A percentile compares a stretch with the other conserved stretches of the same genome.
phyloP scores from a whole-genome alignment of 352 stramenopile species.

The Phytophthora litchii region DNA sequence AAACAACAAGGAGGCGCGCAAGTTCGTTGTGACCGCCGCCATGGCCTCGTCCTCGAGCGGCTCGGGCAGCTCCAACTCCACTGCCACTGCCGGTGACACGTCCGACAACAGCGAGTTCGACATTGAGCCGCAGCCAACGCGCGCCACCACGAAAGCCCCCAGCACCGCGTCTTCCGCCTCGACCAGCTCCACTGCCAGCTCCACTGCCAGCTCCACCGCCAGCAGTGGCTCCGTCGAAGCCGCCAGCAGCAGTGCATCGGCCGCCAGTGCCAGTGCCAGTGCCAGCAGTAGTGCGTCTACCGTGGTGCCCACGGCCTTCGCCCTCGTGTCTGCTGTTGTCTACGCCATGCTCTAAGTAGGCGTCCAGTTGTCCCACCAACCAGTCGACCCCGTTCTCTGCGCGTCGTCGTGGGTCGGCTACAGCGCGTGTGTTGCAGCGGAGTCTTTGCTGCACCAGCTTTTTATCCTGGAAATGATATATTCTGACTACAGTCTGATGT shows the following conservation, averaged over 20 bases:
- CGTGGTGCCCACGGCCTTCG: conserved; percentile 32
- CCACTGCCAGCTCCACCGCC: conserved; percentile 21
- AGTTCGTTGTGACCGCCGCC: conserved; percentile 25
- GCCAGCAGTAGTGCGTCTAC: conserved; percentile 32
- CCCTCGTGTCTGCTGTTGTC: conserved; percentile 31
- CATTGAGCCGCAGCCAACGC: conserved; percentile 42
- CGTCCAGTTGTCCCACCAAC: conserved; percentile 15
- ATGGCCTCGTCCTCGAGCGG: conserved; percentile 30
- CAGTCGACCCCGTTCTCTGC: conserved; percentile 1
- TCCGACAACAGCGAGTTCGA: conserved; percentile 39
- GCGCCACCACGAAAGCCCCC: conserved; percentile 23
- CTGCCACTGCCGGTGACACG: conserved; percentile 18
- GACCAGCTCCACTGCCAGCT: not conserved
- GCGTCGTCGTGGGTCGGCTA: conserved; percentile 14
- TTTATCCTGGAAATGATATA: conserved; percentile 28
- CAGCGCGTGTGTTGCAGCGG: not conserved
- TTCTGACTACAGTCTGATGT: conserved; percentile 26
- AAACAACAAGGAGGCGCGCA: conserved; percentile 25
- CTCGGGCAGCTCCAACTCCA: conserved; percentile 22
- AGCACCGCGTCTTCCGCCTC: conserved; percentile 12
- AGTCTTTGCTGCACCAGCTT: conserved; percentile 8
- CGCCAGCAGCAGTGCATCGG: conserved; percentile 12
- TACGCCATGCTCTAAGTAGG: conserved; percentile 47
- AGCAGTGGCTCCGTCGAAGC: conserved; percentile 19
- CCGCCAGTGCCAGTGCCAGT: conserved; percentile 25